phyloP scores from a whole-genome alignment of 306 rosid species.

The Ammopiptanthus mongolicus region DNA sequence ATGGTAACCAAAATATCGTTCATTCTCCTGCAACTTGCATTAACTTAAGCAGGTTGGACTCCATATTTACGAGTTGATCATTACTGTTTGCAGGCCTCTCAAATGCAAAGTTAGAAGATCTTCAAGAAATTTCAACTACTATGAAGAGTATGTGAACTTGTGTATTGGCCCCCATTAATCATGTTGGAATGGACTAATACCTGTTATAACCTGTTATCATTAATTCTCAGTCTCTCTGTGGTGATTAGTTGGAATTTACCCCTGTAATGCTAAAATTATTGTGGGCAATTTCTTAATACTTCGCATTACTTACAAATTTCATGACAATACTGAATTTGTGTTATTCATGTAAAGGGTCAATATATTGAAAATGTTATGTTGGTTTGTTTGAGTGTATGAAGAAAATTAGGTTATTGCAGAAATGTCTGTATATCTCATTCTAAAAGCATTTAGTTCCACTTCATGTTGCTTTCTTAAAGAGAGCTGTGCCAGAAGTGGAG shows the following conservation, averaged over 20 bases:
- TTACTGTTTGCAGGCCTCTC: slow-evolving; percentile 53
- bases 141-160: slow-evolving; percentile 40
- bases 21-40: slow-evolving; percentile 14
- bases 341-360: neutral
- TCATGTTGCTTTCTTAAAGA: neutral
- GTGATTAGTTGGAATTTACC: neutral
- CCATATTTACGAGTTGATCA: neutral
- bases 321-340: neutral
- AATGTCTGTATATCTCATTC: neutral
- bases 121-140: slow-evolving; percentile 28
- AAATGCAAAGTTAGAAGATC: slow-evolving; percentile 40
- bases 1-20: slow-evolving; percentile 36
- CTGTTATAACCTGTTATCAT: neutral
- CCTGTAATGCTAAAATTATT: neutral
- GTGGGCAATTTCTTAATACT: slow-evolving; percentile 3
- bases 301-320: neutral
- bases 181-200: neutral
- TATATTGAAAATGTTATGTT: neutral
- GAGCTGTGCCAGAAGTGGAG: neutral
- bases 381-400: neutral
- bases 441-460: neutral
- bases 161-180: neutral
- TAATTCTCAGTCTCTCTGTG: neutral
- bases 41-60: neutral
- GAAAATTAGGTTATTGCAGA: neutral